Base-by-base conservation (phyloP, 768 basidiomycete genomes). In the Cyclocybe cylindracea region DNA sequence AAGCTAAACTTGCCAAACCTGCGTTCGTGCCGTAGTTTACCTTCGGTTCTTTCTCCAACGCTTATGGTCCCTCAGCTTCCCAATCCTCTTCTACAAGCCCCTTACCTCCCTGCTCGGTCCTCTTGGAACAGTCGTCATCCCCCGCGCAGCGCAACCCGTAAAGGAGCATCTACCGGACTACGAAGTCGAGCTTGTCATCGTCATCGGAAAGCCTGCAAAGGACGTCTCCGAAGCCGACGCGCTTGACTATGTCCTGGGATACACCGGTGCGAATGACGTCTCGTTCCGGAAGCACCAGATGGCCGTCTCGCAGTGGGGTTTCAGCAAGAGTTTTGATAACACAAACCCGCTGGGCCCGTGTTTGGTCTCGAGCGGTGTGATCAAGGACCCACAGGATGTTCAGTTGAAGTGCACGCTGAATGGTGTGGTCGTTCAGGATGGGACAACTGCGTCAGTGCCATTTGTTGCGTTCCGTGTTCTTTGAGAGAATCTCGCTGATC, bases 201-300 rank as follows among this genome's bases (percentile, higher is more conserved):
- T 94, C 48, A 88, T 96, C 45, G 91, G 92, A 37, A 91, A 89
- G 64, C 64, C 84, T 1, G 86, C 86, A 10, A 91, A 87, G 73
- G 70, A 94, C 61, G 90, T 96, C 18, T 78, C 83, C 0, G 89
- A 90, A 63, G 83, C 74, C 1, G 84, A 94, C 6, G 93, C 93
- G 0, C 75, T 94, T 38, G 86, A 94, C 65, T 93, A 93, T 59
- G 87, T 95, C 13, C 78, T 94, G 0, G 92, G 82, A 2, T 95
- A 92, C 62, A 89, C 87, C 3, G 86, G 76, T 2, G 87, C 83
- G 4, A 92, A 92, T 62, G 90, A 92, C 61, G 91, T 89, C 48
- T 92, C 91, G 4, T 92, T 93, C 80, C 82, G 93, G 38, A 84
- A 86, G 56, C 85, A 87, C 60, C 93, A 94, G 65, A 72, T 89